A percentile compares a stretch with the other conserved stretches of the same genome.
These are phyloP conservation scores for Fraxinus albicans DNA, from an alignment of 305 asterid species.

Conservation along the genomic window DNA sequence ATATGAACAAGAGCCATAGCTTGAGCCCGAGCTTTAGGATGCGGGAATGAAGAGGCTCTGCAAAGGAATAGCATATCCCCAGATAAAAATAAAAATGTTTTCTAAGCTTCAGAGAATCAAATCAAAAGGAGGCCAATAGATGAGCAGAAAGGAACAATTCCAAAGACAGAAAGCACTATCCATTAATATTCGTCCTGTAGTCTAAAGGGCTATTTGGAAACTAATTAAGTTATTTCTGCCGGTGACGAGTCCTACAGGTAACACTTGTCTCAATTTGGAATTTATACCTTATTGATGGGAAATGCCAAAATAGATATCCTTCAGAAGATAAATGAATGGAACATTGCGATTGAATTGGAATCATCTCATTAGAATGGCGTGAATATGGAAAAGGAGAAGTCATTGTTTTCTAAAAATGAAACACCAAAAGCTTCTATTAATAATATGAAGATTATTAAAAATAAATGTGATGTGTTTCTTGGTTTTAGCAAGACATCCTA, in stretches of 20 bases:
- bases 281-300: constrained; percentile 31
- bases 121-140: constrained; percentile 40
- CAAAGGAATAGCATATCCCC: constrained; percentile 12
- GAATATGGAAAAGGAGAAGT: constrained; percentile 17
- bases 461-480: not conserved
- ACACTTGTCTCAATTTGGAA: constrained; percentile 15
- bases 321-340: constrained; percentile 22
- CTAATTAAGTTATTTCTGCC: constrained; percentile 14
- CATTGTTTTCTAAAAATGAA: constrained; percentile 7
- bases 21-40: constrained; percentile 7
- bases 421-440: constrained; percentile 9
- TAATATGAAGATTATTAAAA: constrained; percentile 19
- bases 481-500: constrained; percentile 10
- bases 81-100: constrained; percentile 17
- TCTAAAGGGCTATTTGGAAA: constrained; percentile 10
- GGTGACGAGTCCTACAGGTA: not conserved
- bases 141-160: constrained; percentile 11
- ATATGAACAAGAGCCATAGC: not conserved
- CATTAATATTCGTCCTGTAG: too few relatives aligned
- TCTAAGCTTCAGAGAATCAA: constrained; percentile 28
- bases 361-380: constrained; percentile 19
- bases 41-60: constrained; percentile 11
- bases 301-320: constrained; percentile 46
- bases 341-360: constrained; percentile 6
- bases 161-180: constrained; percentile 19